Base-by-base conservation (phyloP, 805 yeast species). In the Komagataella phaffii region DNA sequence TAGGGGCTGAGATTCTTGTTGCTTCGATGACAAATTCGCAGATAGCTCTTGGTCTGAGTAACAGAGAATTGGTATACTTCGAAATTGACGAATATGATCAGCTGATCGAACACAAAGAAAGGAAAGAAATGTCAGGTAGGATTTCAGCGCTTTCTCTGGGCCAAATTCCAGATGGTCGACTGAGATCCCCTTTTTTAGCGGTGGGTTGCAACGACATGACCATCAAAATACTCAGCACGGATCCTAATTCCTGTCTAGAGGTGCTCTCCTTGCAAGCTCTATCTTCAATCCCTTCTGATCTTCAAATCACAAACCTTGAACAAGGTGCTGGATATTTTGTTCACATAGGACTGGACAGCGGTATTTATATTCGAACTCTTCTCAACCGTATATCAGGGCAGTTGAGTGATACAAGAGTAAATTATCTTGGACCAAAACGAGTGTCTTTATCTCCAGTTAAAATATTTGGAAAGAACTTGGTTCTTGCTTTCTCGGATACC, bases 331-430 rank as follows among this genome's bases (percentile, higher is more conserved):
- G 57, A 0, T 53, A 68, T 3, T 72, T 68, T 53, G 73, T 86
- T 8, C 95, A 89, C 64, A 75, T 88, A 49, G 97, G 97, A 1
- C 73, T 89, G 72, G 75, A 68, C n/a, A 87, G 81, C 63, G 98
- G 98, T 18, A 79, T 90, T 1, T 88, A 84, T 65, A 81, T 82
- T 2, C 69, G 83, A 17, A 76, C 88, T 0, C 65, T 69, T 5
- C 57, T 89, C 44, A 88, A 85, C 59, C 59, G 62, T 0, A 58
- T 67, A 3, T 71, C 83, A 3, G 96, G 96, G 3, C 73, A 79
- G 18, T 62, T 84, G 12, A 68, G 76, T 1, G 83, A 84, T 56
- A 77, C 88, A 1, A 71, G 84, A 58, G 78, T 80, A 17, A 81
- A 83, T 59, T 88, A 84, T 59, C 62, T 88, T 24, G 98, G 98